A percentile compares a stretch with the other conserved stretches of the same genome.
Conservation (phyloP, 306 rosid species). For the Ormosia emarginata region DNA sequence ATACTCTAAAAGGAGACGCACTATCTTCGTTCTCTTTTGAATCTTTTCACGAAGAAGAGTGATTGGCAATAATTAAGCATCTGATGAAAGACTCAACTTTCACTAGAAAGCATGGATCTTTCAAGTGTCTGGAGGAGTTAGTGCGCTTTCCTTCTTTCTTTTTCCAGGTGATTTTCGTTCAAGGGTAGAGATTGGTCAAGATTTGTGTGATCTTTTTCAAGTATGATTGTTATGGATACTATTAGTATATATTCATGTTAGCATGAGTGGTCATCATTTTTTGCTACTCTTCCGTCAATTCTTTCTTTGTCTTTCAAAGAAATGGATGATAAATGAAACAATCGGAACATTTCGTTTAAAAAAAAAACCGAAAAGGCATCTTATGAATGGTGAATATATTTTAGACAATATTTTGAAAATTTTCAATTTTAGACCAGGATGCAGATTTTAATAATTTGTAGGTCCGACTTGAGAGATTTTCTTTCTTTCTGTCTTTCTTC, state of each 20-base stretch:
- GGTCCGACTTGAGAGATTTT: neutral
- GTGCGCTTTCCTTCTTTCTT: neutral
- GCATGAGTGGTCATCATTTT: neutral
- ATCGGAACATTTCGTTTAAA: neutral
- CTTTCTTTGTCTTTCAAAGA: neutral
- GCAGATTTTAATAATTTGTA: neutral
- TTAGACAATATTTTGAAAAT: neutral
- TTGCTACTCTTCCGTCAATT: neutral
- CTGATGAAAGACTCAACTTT: neutral
- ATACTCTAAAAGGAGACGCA: neutral
- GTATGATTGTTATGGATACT: neutral
- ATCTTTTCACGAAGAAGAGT: neutral
- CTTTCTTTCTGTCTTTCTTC: neutral
- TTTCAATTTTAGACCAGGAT: neutral
- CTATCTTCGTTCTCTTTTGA: neutral
- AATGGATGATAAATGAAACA: neutral
- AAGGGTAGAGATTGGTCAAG: constrained; percentile 4
- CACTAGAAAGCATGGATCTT: neutral
- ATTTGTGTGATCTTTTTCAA: neutral
- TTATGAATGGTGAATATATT: neutral
- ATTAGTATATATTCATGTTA: constrained; percentile 2
- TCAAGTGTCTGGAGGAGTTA: neutral
- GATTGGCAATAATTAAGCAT: constrained; percentile 19
- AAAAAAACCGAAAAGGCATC: neutral
- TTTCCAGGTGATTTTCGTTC: neutral